Evolutionary conservation across 805 yeast species (phyloP).

Genomic region (Suhomyces sp.): DNA sequence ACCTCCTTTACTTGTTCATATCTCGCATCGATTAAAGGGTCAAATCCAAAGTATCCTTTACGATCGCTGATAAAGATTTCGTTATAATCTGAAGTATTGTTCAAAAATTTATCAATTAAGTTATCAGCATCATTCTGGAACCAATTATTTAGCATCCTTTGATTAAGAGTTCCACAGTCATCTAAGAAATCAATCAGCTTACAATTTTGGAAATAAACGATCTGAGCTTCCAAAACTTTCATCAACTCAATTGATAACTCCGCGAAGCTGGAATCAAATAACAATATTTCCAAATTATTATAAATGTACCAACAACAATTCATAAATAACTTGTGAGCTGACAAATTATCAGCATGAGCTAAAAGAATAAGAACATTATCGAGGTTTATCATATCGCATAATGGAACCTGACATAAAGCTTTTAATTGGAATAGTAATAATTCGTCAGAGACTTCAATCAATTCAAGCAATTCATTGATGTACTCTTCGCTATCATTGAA

Average conservation of each 20-base stretch:
- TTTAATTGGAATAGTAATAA: conserved; percentile 58
- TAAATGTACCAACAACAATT: conserved; percentile 68
- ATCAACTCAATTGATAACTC: conserved; percentile 28
- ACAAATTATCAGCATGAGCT: conserved; percentile 48
- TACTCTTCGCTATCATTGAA: conserved; percentile 38
- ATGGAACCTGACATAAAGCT: conserved; percentile 55
- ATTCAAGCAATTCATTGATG: conserved; percentile 52
- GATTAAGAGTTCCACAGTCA: conserved; percentile 16
- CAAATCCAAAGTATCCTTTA: conserved; percentile 32
- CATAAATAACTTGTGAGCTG: conserved; percentile 54
- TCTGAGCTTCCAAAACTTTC: conserved; percentile 24
- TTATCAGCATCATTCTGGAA: conserved; percentile 18
- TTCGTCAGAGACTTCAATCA: conserved; percentile 62
- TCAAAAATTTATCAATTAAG: conserved; percentile 20
- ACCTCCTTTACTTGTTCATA: conserved; percentile 10
- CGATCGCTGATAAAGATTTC: conserved; percentile 33
- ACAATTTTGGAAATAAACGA: conserved; percentile 28
- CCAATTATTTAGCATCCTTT: conserved; percentile 13
- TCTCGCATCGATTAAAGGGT: conserved; percentile 35
- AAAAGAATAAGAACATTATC: conserved; percentile 61
- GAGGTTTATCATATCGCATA: conserved; percentile 53
- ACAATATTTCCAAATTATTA: conserved; percentile 58
- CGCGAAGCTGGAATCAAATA: conserved; percentile 43
- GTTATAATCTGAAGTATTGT: conserved; percentile 20
- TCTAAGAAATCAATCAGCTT: conserved; percentile 19